Conservation (phyloP, 495 filamentous ascomycete species). For the Hyaloscypha bicolor region DNA sequence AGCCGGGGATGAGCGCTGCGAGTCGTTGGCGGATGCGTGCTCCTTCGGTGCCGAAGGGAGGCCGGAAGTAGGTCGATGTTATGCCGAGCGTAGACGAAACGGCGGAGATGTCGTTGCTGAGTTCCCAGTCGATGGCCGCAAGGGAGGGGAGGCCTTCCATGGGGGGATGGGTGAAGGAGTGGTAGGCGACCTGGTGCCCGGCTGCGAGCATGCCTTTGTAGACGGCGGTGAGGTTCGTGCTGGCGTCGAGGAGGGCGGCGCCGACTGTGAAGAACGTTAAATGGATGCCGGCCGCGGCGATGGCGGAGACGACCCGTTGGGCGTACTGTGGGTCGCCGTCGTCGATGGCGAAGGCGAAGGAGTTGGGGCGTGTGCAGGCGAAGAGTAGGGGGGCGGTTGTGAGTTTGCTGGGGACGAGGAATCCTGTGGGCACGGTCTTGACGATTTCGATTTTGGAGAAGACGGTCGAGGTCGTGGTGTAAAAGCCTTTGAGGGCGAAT, state of each 20-base stretch:
- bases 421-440: slow-evolving; percentile 48
- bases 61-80: slow-evolving; percentile 65
- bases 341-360: slow-evolving; percentile 81
- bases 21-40: slow-evolving; percentile 70
- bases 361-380: slow-evolving; percentile 69
- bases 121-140: slow-evolving; percentile 70
- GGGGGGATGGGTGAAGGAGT: slow-evolving; percentile 74
- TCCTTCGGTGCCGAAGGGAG: slow-evolving; percentile 75
- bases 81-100: slow-evolving; percentile 54
- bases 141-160: slow-evolving; percentile 65
- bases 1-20: slow-evolving; percentile 50
- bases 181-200: slow-evolving; percentile 76
- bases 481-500: slow-evolving; percentile 71
- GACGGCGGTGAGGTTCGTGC: slow-evolving; percentile 62
- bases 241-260: slow-evolving; percentile 58
- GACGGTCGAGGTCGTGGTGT: slow-evolving; percentile 50
- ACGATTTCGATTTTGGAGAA: slow-evolving; percentile 69
- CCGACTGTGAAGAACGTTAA: slow-evolving; percentile 84
- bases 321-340: slow-evolving; percentile 69
- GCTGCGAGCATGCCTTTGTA: slow-evolving; percentile 65
- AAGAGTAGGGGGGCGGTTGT: slow-evolving; percentile 64
- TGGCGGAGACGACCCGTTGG: slow-evolving; percentile 63
- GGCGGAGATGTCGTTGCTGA: slow-evolving; percentile 61
- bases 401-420: slow-evolving; percentile 61
- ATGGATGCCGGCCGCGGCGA: slow-evolving; percentile 63